Percentiles rank a stretch among this genome's conserved stretches.
Conservation (phyloP, 2,329 filamentous ascomycete species). For the Alternaria burnsii region DNA sequence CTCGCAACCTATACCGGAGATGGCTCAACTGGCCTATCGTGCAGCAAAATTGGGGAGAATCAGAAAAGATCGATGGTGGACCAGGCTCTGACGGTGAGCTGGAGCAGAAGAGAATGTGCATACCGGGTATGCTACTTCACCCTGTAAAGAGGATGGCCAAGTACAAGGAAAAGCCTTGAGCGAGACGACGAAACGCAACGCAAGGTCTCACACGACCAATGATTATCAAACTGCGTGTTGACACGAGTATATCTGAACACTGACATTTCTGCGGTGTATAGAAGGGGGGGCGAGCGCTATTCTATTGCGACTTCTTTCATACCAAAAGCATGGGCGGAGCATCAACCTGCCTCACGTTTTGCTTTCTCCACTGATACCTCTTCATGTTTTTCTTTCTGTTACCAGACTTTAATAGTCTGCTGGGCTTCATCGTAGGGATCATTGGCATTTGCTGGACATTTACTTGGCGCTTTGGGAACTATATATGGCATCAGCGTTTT, state of each 20-base stretch:
- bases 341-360: not conserved
- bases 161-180: constrained; percentile 29
- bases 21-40: constrained; percentile 87
- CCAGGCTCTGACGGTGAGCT: constrained; percentile 54
- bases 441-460: not conserved
- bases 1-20: constrained; percentile 79
- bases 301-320: not conserved
- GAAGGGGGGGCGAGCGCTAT: not conserved
- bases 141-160: constrained; percentile 74
- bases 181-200: constrained; percentile 4
- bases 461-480: not conserved
- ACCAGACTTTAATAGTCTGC: not conserved
- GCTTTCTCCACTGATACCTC: constrained; percentile 1
- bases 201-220: not conserved
- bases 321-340: constrained; percentile 4
- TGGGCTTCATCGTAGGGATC: not conserved
- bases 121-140: constrained; percentile 89
- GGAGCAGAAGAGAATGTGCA: constrained; percentile 81
- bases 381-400: not conserved
- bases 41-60: constrained; percentile 79
- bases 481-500: constrained; percentile 2
- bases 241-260: constrained; percentile 1
- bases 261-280: not conserved
- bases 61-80: constrained; percentile 66
- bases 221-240: not conserved